These are phyloP conservation scores for Diaporthe aspalathi DNA, from an alignment of 2,329 filamentous ascomycete species.

Conservation along the genomic window DNA sequence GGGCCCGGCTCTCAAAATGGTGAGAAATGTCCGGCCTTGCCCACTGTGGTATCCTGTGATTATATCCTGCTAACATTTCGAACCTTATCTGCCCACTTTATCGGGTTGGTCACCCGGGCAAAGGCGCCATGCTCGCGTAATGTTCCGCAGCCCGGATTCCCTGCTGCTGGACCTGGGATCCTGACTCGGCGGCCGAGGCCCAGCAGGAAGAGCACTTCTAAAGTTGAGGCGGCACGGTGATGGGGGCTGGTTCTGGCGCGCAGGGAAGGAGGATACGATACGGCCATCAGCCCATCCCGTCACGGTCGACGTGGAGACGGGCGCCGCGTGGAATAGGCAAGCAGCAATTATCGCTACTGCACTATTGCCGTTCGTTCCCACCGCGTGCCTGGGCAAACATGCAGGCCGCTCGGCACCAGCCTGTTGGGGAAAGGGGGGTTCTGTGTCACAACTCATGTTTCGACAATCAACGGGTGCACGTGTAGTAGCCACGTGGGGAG, in stretches of 20 bases:
- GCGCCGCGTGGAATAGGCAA: background rate
- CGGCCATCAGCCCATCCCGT: background rate
- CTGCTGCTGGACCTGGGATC: background rate
- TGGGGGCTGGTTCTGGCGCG: background rate
- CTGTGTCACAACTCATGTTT: slow-evolving; percentile 24
- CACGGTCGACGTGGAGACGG: background rate
- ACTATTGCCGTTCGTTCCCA: background rate
- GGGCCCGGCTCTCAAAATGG: slow-evolving; percentile 18
- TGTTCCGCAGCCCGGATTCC: slow-evolving; percentile 11
- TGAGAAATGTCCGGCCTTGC: slow-evolving; percentile 11
- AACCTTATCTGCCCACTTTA: slow-evolving; percentile 23
- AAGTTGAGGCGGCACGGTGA: background rate
- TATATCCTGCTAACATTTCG: too few relatives aligned
- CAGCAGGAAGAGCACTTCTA: background rate
- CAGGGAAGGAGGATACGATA: background rate
- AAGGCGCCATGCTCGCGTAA: slow-evolving; percentile 1
- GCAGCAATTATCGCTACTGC: background rate
- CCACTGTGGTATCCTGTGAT: background rate
- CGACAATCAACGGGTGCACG: background rate
- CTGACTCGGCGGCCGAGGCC: slow-evolving; percentile 12
- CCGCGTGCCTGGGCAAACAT: background rate
- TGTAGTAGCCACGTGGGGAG: slow-evolving; percentile 14
- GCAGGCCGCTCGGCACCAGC: background rate
- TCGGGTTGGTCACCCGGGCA: slow-evolving; percentile 1
- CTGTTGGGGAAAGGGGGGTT: background rate